Percentiles rank a stretch among this genome's conserved stretches.
Evolutionary conservation across 768 basidiomycete genomes (phyloP).

Genomic region (Serendipita sp.): DNA sequence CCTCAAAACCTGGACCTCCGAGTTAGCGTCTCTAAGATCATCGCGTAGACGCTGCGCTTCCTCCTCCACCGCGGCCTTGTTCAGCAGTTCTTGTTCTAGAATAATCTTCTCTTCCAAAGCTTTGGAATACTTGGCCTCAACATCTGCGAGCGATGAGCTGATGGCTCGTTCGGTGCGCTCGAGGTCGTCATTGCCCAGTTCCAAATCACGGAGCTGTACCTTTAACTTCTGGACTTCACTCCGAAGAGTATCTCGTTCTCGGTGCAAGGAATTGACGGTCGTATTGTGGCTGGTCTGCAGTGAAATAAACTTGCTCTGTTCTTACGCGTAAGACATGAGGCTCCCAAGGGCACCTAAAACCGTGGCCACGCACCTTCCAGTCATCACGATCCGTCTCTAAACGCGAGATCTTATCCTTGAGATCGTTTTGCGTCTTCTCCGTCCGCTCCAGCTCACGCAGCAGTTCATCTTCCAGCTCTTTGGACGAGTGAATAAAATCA

Average conservation of each 20-base stretch:
- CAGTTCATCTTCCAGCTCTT: slow-evolving; percentile 84
- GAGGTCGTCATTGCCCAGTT: slow-evolving; percentile 96
- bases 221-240: slow-evolving; percentile 57
- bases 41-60: slow-evolving; percentile 82
- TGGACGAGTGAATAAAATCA: slow-evolving; percentile 74
- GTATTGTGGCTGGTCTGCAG: slow-evolving; percentile 84
- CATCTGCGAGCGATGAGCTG: slow-evolving; percentile 62
- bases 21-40: slow-evolving; percentile 82
- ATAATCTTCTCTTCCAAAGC: slow-evolving; percentile 94
- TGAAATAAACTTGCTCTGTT: slow-evolving; percentile 66
- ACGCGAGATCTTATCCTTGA: slow-evolving; percentile 51
- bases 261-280: slow-evolving; percentile 78
- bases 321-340: neutral
- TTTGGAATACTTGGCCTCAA: slow-evolving; percentile 77
- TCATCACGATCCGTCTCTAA: slow-evolving; percentile 69
- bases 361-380: slow-evolving; percentile 60
- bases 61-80: slow-evolving; percentile 81
- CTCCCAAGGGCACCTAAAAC: neutral
- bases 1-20: slow-evolving; percentile 67
- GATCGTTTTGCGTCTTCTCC: slow-evolving; percentile 69
- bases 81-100: slow-evolving; percentile 85
- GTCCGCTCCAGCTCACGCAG: slow-evolving; percentile 80
- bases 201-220: slow-evolving; percentile 68
- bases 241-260: slow-evolving; percentile 70
- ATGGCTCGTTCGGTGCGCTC: slow-evolving; percentile 88